Evolutionary conservation across 2,329 filamentous ascomycete species (phyloP).

Genomic region (Colletotrichum sp.): DNA sequence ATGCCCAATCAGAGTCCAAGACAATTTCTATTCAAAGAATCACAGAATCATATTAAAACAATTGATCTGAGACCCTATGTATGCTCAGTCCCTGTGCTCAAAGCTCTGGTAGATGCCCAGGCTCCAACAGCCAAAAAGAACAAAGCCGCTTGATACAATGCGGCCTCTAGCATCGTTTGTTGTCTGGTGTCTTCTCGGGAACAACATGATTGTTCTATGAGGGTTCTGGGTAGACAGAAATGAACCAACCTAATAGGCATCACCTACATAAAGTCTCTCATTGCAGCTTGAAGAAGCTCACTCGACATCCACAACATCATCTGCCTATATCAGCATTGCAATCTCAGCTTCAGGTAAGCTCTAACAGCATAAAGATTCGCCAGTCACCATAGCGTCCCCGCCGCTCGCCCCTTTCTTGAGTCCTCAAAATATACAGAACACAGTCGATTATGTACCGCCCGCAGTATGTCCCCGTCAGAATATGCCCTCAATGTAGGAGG

Average conservation of each 20-base stretch:
- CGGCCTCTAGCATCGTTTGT: fast-evolving
- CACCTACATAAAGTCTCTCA: background rate
- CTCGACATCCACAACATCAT: background rate
- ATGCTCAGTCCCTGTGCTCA: background rate
- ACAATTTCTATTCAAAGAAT: background rate
- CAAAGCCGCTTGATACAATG: background rate
- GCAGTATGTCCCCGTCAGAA: background rate
- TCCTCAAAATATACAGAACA: background rate
- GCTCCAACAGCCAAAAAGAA: background rate
- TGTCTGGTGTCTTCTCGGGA: background rate
- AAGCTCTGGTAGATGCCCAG: background rate
- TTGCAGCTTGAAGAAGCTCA: background rate
- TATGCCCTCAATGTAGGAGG: background rate
- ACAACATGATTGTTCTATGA: background rate
- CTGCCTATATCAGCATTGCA: background rate
- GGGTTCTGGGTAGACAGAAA: background rate
- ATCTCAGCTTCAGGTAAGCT: background rate
- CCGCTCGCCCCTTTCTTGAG: fast-evolving
- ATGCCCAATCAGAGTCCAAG: background rate
- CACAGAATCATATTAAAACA: background rate
- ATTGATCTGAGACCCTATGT: background rate
- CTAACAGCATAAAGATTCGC: background rate
- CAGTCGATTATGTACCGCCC: too few species aligned
- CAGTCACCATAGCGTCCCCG: background rate
- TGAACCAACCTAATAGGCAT: background rate